These are phyloP conservation scores for Trichoderma erinaceum DNA, from an alignment of 495 filamentous ascomycete genomes.

Conservation along the genomic window DNA sequence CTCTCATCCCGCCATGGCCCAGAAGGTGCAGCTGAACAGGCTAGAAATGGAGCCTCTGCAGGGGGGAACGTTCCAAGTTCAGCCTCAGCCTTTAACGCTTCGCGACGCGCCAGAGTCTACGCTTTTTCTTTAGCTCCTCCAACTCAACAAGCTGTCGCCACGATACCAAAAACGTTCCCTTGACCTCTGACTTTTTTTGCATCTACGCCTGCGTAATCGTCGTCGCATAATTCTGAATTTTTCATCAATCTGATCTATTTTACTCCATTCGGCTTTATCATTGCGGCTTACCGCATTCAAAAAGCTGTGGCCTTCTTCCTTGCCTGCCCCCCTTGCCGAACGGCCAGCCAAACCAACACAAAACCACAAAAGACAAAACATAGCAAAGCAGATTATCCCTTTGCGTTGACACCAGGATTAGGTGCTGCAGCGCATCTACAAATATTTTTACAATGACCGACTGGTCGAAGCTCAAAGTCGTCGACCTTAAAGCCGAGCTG, in stretches of 20 bases:
- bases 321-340: background rate
- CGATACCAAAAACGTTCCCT: background rate
- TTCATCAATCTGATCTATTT: background rate
- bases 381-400: background rate
- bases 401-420: background rate
- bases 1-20: background rate
- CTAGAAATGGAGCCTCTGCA: slow-evolving; percentile 3
- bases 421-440: slow-evolving; percentile 16
- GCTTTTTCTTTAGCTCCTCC: background rate
- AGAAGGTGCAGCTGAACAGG: slow-evolving; percentile 1
- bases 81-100: background rate
- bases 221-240: background rate
- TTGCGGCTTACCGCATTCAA: background rate
- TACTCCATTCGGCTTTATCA: background rate
- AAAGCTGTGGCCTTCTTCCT: background rate
- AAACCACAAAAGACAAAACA: background rate
- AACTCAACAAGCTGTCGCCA: background rate
- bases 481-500: slow-evolving; percentile 52
- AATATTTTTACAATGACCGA: slow-evolving; percentile 37
- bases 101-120: background rate
- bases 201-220: background rate
- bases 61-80: background rate
- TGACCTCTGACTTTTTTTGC: background rate
- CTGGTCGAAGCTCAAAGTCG: slow-evolving; percentile 52
- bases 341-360: background rate